Evolutionary conservation across 495 filamentous ascomycete species (phyloP), one percentile per base, ranked within the genome.

Genomic region (Geopyxis carbonaria): DNA sequence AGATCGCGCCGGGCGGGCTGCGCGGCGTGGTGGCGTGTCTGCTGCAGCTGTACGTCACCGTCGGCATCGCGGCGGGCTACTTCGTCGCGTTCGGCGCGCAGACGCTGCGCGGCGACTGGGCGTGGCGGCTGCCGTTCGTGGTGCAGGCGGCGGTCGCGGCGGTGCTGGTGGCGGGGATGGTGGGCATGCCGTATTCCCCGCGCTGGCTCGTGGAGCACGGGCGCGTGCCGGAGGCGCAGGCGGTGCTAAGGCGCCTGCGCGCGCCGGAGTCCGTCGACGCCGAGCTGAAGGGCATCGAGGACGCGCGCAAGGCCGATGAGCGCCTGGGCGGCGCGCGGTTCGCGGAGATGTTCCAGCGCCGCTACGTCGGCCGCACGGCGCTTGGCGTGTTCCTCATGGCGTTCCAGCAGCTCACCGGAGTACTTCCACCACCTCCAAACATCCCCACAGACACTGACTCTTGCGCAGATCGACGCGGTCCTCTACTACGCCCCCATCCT

Each of bases 1-100:
- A 78, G 47, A 72, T 77, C 24, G 67, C 72, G 3, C 73, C 73
- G 0, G 57, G 64, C 0, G 57, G 51, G 3, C 56, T 57, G 3
- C 49, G 73, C 32, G 74, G 72, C 0, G 58, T 62, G 2, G 44
- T 78, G 16, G 65, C 67, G 0, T 66, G 69, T 1, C 57, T 65
- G 3, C 67, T 68, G n/a, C 72, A 76, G 44, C 45, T 74, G 16
- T 44, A 70, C 24, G 66, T 63, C n/a, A 65, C 65, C 0, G 23
- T 65, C 1, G 72, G 70, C 1, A 50, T 75, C 3, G 59, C 62
- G 5, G 25, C 60, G 0, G 73, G 74, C 0, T 78, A 68, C 44
- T 77, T 78, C 43, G 65, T 61, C 13, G 73, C 70, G 43, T 77
- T 76, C 44, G 74, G 69, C 16, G 64, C 65, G 15, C 56, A 63